These are phyloP conservation scores for Monilinia aucupariae DNA, from an alignment of 2,329 filamentous ascomycete genomes.

Conservation along the genomic window DNA sequence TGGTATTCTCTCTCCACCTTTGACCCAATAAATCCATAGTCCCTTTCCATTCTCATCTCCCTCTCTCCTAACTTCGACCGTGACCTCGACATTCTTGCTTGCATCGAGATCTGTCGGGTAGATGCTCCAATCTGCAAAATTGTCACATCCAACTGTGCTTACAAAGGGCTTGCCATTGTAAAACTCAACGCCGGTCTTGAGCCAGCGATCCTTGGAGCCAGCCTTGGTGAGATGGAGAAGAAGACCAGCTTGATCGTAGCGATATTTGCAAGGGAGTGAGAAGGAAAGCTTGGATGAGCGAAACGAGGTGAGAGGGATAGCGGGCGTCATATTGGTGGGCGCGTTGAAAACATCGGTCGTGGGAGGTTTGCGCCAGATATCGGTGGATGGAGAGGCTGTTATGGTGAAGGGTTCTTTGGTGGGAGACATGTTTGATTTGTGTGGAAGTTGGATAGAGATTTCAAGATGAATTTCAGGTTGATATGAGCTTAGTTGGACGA, in stretches of 20 bases:
- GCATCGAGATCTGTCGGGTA: neutral
- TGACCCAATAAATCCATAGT: conserved; percentile 15
- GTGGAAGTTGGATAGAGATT: too few relatives aligned
- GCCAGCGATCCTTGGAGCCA: conserved; percentile 1
- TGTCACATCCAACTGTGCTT: conserved; percentile 10
- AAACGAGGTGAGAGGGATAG: conserved; percentile 3
- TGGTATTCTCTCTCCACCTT: neutral
- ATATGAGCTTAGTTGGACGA: too few relatives aligned
- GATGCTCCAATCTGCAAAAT: conserved; percentile 10
- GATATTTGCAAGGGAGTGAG: conserved; percentile 3
- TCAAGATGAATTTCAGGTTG: neutral
- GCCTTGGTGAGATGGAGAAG: conserved; percentile 3
- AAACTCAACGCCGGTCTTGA: conserved; percentile 13
- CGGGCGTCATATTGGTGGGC: neutral
- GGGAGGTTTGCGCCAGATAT: conserved; percentile 16
- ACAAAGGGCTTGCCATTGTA: conserved; percentile 3
- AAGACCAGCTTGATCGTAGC: conserved; percentile 14
- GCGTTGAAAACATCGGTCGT: conserved; percentile 12
- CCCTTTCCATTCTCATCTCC: conserved; percentile 1
- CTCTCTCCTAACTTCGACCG: conserved; percentile 11
- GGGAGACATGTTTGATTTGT: neutral
- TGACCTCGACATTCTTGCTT: conserved; percentile 2
- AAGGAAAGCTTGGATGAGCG: conserved; percentile 1
- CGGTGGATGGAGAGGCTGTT: neutral
- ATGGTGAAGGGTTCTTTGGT: conserved; percentile 11